Base-by-base conservation (phyloP, 1,284 basidiomycete genomes). In the Malassezia sympodialis region DNA sequence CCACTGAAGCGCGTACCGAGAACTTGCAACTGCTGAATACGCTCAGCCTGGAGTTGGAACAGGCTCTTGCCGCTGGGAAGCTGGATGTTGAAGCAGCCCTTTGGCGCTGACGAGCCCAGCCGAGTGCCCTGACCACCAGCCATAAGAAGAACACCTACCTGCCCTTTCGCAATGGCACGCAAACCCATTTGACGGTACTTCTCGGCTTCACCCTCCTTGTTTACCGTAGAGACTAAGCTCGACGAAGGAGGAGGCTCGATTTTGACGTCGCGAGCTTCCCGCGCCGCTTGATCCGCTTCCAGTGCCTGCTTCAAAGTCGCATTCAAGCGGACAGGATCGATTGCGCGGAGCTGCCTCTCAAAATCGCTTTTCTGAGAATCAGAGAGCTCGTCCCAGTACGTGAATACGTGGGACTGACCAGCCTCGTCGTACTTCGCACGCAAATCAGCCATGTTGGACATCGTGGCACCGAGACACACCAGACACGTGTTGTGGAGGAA, bases 111-210 rank as follows among this genome's bases (percentile, higher is more conserved):
- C 67, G 88, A 91, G 34, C 94, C 94, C 45, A 99, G 79, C 51
- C 94, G 82, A 15, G 91, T 94, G 21, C 94, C 94, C 77, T 99
- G 94, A 3, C 94, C 94, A 47, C 94, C 94, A 1, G 94, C 94
- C 85, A 99, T 87, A 67, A 99, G 81, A 27, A 99, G 80, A 11
- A 98, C 90, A 28, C 84, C 94, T 39, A 96, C 90, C 66, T 89
- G 78, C 61, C 88, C 85, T 28, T 82, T 76, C 11, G 84, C 82
- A 66, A 96, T 83, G 49, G 93, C 90, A 42, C 83, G 76, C 44
- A 96, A 79, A 43, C 94, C 94, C 31, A 81, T 78, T 8, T 76
- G 70, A 30, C 83, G 79, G 26, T 76, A 76, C 58, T 81, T 82
- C 65, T 84, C 83, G 11, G 59, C 53, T 24, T 59, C 60, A 14